Evolutionary conservation across 2,329 filamentous ascomycete genomes (phyloP).

Genomic region (Aspergillus sp.): DNA sequence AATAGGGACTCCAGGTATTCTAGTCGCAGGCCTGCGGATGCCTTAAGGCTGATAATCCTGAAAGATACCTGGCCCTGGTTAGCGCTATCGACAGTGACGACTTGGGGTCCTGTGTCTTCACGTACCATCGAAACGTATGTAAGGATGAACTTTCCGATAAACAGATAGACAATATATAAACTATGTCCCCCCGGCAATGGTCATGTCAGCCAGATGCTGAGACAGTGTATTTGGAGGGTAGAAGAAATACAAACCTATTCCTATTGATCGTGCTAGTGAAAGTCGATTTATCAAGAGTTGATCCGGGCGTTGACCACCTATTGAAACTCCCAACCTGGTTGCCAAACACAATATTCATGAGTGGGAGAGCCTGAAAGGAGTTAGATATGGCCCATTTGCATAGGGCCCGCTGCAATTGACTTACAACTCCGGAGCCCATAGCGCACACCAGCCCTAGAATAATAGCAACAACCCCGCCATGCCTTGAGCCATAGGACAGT

Average conservation of each 20-base stretch:
- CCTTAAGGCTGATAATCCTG: conserved; percentile 47
- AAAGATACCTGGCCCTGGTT: conserved; percentile 37
- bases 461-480: conserved; percentile 13
- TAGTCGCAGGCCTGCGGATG: conserved; percentile 51
- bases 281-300: conserved; percentile 32
- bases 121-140: conserved; percentile 24
- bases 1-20: conserved; percentile 53
- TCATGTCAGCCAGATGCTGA: too few relatives aligned
- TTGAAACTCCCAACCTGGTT: conserved; percentile 57
- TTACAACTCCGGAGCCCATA: conserved; percentile 26
- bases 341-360: conserved; percentile 63
- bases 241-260: too few relatives aligned
- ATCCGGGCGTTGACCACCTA: conserved; percentile 51
- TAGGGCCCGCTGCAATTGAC: neutral
- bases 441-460: conserved; percentile 18
- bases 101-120: neutral
- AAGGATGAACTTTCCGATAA: conserved; percentile 33
- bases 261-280: too few relatives aligned
- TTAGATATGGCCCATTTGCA: neutral
- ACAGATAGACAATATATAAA: conserved; percentile 39
- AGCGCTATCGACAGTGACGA: neutral
- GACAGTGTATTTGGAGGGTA: too few relatives aligned
- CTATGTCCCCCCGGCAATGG: neutral
- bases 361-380: conserved; percentile 34
- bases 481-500: conserved; percentile 16